A percentile compares a stretch with the other conserved stretches of the same genome.
Conservation (phyloP, 306 rosid genomes). For the Echinosophora koreensis region DNA sequence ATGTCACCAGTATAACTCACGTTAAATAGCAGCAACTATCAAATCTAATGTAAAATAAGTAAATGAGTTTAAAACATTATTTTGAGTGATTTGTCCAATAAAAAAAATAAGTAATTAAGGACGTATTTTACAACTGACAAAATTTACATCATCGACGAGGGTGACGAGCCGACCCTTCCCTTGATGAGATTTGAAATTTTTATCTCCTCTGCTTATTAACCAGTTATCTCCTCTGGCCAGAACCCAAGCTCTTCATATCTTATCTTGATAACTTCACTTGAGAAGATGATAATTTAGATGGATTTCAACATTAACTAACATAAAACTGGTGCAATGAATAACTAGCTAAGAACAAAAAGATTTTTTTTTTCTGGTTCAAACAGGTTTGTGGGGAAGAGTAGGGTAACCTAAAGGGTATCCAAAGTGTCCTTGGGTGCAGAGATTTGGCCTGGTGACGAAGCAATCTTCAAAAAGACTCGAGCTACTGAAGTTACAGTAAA, state of each 20-base stretch:
- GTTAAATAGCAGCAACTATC: constrained; percentile 31
- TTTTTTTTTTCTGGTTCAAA: neutral
- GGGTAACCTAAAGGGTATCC: neutral
- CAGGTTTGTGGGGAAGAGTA: neutral
- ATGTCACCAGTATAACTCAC: neutral
- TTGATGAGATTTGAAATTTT: neutral
- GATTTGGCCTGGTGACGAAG: neutral
- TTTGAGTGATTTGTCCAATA: constrained; percentile 2
- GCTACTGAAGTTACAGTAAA: neutral
- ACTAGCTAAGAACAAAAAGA: neutral
- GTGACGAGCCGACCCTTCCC: constrained; percentile 8
- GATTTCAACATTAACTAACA: constrained; percentile 10
- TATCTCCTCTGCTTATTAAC: neutral
- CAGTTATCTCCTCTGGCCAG: neutral
- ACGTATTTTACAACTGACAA: neutral
- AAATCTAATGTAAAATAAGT: constrained; percentile 30
- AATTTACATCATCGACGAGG: neutral
- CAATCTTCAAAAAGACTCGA: neutral
- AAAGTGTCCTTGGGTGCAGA: neutral
- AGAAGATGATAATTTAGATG: constrained; percentile 9
- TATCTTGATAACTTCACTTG: neutral
- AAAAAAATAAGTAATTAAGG: constrained; percentile 22
- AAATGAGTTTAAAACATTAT: neutral
- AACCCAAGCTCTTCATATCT: neutral
- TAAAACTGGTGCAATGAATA: neutral